Percentiles rank a stretch among this genome's conserved stretches.
Evolutionary conservation across 2,329 filamentous ascomycete genomes (phyloP).

Genomic region (Fusarium stilboides): DNA sequence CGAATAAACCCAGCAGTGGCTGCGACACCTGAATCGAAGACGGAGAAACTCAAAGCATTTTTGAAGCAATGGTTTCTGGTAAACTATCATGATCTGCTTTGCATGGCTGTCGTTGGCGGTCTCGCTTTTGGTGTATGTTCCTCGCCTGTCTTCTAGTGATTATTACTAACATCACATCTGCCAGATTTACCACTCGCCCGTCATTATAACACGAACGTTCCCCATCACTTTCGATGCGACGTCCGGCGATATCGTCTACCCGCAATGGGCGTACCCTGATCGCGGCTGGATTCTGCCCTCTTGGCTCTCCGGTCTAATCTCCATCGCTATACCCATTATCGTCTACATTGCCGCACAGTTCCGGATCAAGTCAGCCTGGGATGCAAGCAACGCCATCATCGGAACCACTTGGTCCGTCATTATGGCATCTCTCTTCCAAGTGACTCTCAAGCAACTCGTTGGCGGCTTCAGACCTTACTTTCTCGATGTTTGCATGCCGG

Average conservation of each 20-base stretch:
- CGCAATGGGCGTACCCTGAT: slow-evolving; percentile 75
- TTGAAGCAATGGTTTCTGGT: slow-evolving; percentile 68
- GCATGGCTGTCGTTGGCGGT: slow-evolving; percentile 67
- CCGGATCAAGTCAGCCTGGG: slow-evolving; percentile 70
- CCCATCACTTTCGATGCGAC: slow-evolving; percentile 68
- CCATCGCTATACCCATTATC: slow-evolving; percentile 69
- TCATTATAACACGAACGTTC: slow-evolving; percentile 71
- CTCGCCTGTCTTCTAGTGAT: rapidly evolving
- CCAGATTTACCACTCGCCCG: slow-evolving; percentile 68
- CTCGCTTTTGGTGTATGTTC: slow-evolving; percentile 51
- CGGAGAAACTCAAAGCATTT: slow-evolving; percentile 41
- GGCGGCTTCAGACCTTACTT: slow-evolving; percentile 76
- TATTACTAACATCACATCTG: slow-evolving; percentile 21
- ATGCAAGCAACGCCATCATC: slow-evolving; percentile 73
- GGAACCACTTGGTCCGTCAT: slow-evolving; percentile 74
- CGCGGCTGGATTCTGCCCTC: slow-evolving; percentile 75
- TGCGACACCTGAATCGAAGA: slow-evolving; percentile 12
- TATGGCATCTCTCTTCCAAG: slow-evolving; percentile 74
- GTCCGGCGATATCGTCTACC: slow-evolving; percentile 74
- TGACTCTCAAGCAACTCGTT: slow-evolving; percentile 76
- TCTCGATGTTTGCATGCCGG: slow-evolving; percentile 74
- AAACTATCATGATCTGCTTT: slow-evolving; percentile 72
- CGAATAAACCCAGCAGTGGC: slow-evolving; percentile 23
- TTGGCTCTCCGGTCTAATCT: slow-evolving; percentile 70
- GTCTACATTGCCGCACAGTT: slow-evolving; percentile 72